phyloP scores from a whole-genome alignment of 148 eudicot genomes.

The Cornus kousa region DNA sequence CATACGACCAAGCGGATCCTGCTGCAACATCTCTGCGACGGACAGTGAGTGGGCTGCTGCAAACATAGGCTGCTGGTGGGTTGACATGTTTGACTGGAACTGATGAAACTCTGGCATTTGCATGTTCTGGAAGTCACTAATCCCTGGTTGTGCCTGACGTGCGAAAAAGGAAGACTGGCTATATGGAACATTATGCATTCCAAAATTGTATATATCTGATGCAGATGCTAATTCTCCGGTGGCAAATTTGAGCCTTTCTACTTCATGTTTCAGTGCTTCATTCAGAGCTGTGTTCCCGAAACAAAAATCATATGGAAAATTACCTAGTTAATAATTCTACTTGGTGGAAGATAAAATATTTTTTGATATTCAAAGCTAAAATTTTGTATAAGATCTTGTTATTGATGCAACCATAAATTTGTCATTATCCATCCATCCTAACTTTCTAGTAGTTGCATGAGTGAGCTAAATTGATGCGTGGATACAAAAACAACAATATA shows the following conservation, averaged over 20 bases:
- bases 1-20: conserved; percentile 55
- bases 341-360: not conserved
- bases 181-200: conserved; percentile 46
- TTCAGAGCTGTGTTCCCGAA: conserved; percentile 55
- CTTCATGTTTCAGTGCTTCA: conserved; percentile 80
- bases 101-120: conserved; percentile 34
- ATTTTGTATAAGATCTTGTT: not conserved
- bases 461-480: not conserved
- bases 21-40: conserved; percentile 37
- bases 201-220: conserved; percentile 47
- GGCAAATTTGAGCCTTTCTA: conserved; percentile 67
- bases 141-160: conserved; percentile 25
- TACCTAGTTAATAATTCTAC: not conserved
- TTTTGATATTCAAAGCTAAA: too few relatives aligned
- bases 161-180: conserved; percentile 37
- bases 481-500: not conserved
- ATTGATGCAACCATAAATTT: not conserved
- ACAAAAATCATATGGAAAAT: not conserved
- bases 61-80: conserved; percentile 20
- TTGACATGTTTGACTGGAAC: conserved; percentile 33
- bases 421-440: not conserved
- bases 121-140: conserved; percentile 27
- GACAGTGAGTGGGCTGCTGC: conserved; percentile 26
- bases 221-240: conserved; percentile 60
- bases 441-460: not conserved